Conservation (phyloP, 495 filamentous ascomycete species). For the Xylaria castorea region DNA sequence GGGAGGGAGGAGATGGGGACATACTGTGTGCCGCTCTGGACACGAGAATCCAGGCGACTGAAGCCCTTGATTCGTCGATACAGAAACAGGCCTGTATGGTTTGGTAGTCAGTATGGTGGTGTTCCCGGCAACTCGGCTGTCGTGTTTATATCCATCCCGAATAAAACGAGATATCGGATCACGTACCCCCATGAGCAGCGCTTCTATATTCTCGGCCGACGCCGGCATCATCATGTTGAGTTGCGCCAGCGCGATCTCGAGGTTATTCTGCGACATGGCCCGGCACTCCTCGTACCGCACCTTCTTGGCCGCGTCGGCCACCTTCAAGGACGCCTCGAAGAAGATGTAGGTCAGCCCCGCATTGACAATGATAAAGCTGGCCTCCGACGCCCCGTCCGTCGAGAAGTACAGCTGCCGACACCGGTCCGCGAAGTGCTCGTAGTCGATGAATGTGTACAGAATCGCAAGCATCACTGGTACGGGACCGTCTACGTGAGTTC, state of each 20-base stretch:
- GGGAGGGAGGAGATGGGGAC: neutral
- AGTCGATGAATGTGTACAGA: conserved; percentile 49
- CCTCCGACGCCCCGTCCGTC: conserved; percentile 62
- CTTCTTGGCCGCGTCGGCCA: conserved; percentile 42
- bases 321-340: conserved; percentile 51
- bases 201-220: conserved; percentile 63
- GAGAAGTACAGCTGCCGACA: conserved; percentile 66
- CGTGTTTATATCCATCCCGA: neutral
- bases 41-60: conserved; percentile 67
- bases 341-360: conserved; percentile 64
- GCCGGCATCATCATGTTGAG: conserved; percentile 65
- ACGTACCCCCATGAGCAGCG: conserved; percentile 64
- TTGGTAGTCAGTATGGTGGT: neutral
- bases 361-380: conserved; percentile 63
- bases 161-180: neutral
- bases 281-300: conserved; percentile 50
- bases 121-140: neutral
- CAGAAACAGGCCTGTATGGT: conserved; percentile 53
- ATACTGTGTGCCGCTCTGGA: conserved; percentile 57
- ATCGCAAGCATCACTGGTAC: conserved; percentile 48
- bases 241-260: conserved; percentile 64
- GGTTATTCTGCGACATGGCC: conserved; percentile 59
- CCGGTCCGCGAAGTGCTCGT: conserved; percentile 63
- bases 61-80: conserved; percentile 68
- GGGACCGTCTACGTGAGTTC: conserved; percentile 37